Evolutionary conservation across 2,329 filamentous ascomycete genomes (phyloP).

Genomic region (Pseudogymnoascus sp.): DNA sequence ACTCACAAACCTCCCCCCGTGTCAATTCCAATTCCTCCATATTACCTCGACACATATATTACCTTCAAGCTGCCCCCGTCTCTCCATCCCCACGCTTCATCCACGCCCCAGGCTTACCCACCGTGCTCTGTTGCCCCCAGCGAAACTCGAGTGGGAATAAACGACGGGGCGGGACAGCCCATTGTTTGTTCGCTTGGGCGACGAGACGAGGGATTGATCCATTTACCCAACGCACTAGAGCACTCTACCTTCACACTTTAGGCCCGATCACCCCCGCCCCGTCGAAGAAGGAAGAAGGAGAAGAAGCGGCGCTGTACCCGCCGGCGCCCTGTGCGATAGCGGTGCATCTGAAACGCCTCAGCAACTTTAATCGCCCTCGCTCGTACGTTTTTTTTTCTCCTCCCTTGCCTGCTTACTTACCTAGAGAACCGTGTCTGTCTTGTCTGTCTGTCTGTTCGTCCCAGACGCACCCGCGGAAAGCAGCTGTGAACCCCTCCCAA

Average conservation of each 20-base stretch:
- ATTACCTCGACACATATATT: slow-evolving; percentile 5
- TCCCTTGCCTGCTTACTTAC: neutral
- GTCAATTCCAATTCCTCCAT: neutral
- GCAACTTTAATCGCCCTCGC: neutral
- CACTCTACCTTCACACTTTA: neutral
- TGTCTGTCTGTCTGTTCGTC: neutral
- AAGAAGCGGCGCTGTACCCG: neutral
- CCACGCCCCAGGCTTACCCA: neutral
- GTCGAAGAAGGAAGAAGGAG: neutral
- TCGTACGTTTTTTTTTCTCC: neutral
- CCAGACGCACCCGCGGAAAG: neutral
- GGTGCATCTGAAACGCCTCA: neutral
- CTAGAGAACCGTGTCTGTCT: neutral
- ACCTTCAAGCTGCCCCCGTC: neutral
- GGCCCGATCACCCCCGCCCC: neutral
- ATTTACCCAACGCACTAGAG: neutral
- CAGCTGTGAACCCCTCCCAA: neutral
- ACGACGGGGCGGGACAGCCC: neutral
- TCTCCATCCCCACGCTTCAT: neutral
- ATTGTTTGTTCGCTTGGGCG: neutral
- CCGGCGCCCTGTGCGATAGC: neutral
- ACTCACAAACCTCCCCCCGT: neutral
- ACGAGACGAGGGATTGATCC: neutral
- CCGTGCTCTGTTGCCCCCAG: neutral
- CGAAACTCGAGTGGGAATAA: neutral